A percentile compares a stretch with the other conserved stretches of the same genome.
These are phyloP conservation scores for Pittosporum tobira DNA, from an alignment of 129 eudicot genomes.

Conservation along the genomic window DNA sequence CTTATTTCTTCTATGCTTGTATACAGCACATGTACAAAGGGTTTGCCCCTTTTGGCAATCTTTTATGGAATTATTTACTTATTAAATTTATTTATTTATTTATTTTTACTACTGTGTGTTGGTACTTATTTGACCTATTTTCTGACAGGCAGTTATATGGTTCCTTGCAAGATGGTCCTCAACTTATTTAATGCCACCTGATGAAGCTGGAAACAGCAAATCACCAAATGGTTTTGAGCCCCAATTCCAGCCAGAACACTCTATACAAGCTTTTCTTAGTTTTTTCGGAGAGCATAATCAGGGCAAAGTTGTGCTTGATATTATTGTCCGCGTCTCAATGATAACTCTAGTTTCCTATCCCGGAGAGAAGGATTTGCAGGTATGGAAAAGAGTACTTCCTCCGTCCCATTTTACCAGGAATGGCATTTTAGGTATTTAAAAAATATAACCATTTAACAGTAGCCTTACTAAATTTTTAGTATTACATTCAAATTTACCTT, in stretches of 20 bases:
- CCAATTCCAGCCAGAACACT: slow-evolving; percentile 26
- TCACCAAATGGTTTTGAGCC: slow-evolving; percentile 16
- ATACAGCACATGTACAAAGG: too few relatives aligned
- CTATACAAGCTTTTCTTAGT: slow-evolving; percentile 37
- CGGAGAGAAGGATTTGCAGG: slow-evolving; percentile 95
- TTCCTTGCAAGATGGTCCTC: slow-evolving; percentile 86
- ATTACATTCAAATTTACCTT: too few relatives aligned
- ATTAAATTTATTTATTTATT: too few relatives aligned
- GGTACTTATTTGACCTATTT: slow-evolving; percentile 8
- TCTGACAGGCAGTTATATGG: slow-evolving; percentile 79
- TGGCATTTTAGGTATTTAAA: too few relatives aligned
- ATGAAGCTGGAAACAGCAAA: slow-evolving; percentile 25
- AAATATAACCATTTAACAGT: too few relatives aligned
- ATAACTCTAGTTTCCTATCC: slow-evolving; percentile 64
- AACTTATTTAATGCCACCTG: slow-evolving; percentile 66
- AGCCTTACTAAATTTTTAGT: too few relatives aligned
- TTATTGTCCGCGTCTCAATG: slow-evolving; percentile 59
- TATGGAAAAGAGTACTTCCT: slow-evolving; percentile 13
- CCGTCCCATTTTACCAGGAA: too few relatives aligned
- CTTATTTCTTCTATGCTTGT: too few relatives aligned
- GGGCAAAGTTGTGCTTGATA: slow-evolving; percentile 67
- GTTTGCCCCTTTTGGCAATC: too few relatives aligned
- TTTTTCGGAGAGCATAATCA: slow-evolving; percentile 69
- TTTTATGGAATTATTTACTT: too few relatives aligned
- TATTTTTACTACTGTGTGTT: slow-evolving; percentile 5